A percentile compares a stretch with the other conserved stretches of the same genome.
Conservation (phyloP, 2,329 filamentous ascomycete species). For the Monosporascus ibericus region DNA sequence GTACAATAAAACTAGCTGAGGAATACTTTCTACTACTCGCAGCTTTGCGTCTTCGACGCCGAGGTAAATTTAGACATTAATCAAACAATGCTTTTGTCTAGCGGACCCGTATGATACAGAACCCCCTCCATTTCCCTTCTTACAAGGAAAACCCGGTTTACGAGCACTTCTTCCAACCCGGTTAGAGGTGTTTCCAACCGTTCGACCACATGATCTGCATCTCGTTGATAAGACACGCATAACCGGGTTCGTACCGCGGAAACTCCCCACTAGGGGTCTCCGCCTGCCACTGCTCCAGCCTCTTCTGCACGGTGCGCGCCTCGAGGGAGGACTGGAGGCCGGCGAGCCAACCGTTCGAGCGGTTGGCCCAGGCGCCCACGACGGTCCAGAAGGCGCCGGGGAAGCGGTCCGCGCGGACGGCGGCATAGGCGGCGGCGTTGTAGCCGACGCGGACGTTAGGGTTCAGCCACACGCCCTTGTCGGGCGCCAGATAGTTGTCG, state of each 20-base stretch:
- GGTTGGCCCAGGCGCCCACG: slow-evolving; percentile 33
- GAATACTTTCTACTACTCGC: too few species aligned
- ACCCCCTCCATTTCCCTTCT: neutral
- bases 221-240: slow-evolving; percentile 50
- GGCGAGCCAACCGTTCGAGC: slow-evolving; percentile 23
- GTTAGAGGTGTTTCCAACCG: slow-evolving; percentile 51
- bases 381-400: slow-evolving; percentile 38
- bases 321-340: slow-evolving; percentile 32
- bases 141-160: neutral
- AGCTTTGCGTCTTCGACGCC: too few species aligned
- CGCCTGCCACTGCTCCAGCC: slow-evolving; percentile 34
- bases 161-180: slow-evolving; percentile 4
- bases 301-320: slow-evolving; percentile 30
- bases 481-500: slow-evolving; percentile 42
- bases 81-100: too few species aligned
- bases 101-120: too few species aligned
- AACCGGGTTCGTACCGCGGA: slow-evolving; percentile 34
- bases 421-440: slow-evolving; percentile 31
- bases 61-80: too few species aligned
- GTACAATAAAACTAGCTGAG: too few species aligned
- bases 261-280: slow-evolving; percentile 25
- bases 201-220: slow-evolving; percentile 54
- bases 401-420: slow-evolving; percentile 28
- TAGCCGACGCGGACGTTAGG: slow-evolving; percentile 50
- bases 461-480: slow-evolving; percentile 48